Conservation (phyloP, 164 flowering plant species). For the Liquidambar formosana region DNA sequence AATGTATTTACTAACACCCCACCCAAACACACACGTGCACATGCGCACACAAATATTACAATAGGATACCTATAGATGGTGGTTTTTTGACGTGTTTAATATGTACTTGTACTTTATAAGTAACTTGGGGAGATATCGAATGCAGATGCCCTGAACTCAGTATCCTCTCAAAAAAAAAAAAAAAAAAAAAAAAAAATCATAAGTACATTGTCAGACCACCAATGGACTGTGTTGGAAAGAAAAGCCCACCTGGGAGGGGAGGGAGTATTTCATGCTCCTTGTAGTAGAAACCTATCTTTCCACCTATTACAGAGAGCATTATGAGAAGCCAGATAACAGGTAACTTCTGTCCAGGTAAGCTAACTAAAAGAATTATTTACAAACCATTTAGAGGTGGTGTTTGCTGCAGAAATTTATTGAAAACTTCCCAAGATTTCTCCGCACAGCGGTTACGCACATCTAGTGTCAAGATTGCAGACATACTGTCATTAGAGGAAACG, state of each 20-base stretch:
- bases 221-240: too few relatives aligned
- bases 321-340: constrained; percentile 3
- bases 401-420: constrained; percentile 60
- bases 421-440: constrained; percentile 82
- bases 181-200: neutral
- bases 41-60: too few relatives aligned
- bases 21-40: too few relatives aligned
- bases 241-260: constrained; percentile 82
- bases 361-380: neutral
- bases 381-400: constrained; percentile 86
- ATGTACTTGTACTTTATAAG: neutral
- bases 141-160: neutral
- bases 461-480: constrained; percentile 23
- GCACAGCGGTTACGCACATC: constrained; percentile 80
- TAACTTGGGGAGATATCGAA: neutral
- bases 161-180: neutral
- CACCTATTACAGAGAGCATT: constrained; percentile 47
- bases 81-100: neutral
- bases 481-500: neutral
- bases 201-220: neutral
- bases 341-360: neutral
- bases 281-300: constrained; percentile 92
- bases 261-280: constrained; percentile 97
- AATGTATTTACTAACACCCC: too few relatives aligned
- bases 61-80: too few relatives aligned